Percentiles rank a stretch among this genome's conserved stretches.
Evolutionary conservation across 176 grass and related monocot genomes (phyloP).

Genomic region (Triticum urartu): DNA sequence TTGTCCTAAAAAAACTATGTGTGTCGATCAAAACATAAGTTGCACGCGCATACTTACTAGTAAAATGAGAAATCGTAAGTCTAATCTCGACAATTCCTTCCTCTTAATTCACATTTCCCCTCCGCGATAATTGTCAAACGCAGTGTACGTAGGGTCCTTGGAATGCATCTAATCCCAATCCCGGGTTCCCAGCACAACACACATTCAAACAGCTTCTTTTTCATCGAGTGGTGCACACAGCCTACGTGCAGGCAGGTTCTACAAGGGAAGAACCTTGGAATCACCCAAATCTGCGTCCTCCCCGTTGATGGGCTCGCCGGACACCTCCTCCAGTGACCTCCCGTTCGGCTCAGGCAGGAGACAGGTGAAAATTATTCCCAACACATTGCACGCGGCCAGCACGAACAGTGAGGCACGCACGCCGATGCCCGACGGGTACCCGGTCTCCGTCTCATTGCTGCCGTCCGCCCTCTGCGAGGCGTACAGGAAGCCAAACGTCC

Average conservation of each 20-base stretch:
- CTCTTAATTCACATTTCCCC: too few relatives aligned
- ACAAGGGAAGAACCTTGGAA: conserved; percentile 12
- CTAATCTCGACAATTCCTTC: too few relatives aligned
- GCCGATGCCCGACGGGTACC: neutral
- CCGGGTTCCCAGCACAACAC: too few relatives aligned
- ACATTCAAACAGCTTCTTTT: too few relatives aligned
- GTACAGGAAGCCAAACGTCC: neutral
- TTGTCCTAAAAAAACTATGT: too few relatives aligned
- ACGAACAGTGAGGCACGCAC: neutral
- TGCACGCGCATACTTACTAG: too few relatives aligned
- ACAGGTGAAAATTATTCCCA: neutral
- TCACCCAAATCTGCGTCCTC: neutral
- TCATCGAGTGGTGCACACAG: neutral
- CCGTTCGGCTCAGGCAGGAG: conserved; percentile 7
- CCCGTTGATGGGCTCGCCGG: neutral
- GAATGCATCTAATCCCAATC: too few relatives aligned
- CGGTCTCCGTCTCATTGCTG: neutral
- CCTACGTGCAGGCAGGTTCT: neutral
- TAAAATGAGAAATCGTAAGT: too few relatives aligned
- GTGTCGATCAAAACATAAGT: too few relatives aligned
- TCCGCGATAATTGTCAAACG: too few relatives aligned
- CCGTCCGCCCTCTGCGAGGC: neutral
- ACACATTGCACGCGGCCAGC: neutral
- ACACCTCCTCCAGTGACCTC: conserved; percentile 3
- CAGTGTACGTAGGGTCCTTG: too few relatives aligned